Percentiles rank a stretch among this genome's conserved stretches.
Evolutionary conservation across 2,329 filamentous ascomycete species (phyloP).

Genomic region (Verticillium klebahnii): DNA sequence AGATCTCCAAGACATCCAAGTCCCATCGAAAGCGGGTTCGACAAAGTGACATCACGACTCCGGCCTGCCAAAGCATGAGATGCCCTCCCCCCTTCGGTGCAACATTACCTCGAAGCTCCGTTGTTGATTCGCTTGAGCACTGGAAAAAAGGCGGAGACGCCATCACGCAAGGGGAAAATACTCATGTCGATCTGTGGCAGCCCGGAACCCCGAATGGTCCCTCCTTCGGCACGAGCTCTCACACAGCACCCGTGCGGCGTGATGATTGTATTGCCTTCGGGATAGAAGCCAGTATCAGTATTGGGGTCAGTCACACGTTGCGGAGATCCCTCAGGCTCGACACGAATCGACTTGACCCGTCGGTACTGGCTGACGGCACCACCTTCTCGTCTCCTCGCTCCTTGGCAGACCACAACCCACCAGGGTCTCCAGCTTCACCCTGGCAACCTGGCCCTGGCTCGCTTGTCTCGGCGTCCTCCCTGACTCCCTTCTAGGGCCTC

Average conservation of each 20-base stretch:
- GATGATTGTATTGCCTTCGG: neutral
- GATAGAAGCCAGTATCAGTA: neutral
- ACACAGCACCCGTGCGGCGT: no score
- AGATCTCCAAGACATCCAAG: neutral
- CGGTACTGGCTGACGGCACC: neutral
- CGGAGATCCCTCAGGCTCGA: neutral
- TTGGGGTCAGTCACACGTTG: neutral
- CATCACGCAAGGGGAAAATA: neutral
- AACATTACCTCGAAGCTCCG: neutral
- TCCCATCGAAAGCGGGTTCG: neutral
- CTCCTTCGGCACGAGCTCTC: neutral
- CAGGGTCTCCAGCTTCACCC: neutral
- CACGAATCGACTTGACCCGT: neutral
- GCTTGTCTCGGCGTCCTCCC: no score
- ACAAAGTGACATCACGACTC: neutral
- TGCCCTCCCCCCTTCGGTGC: neutral
- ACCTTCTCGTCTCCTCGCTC: neutral
- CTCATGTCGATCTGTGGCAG: neutral
- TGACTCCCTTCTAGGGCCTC: neutral
- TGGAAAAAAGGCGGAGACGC: neutral
- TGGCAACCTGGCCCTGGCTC: neutral
- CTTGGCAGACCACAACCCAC: neutral
- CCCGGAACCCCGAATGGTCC: neutral
- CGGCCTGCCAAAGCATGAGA: neutral
- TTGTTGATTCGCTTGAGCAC: neutral